Evolutionary conservation across 176 grass and related monocot species (phyloP).

Genomic region (Aegilops longissima): DNA sequence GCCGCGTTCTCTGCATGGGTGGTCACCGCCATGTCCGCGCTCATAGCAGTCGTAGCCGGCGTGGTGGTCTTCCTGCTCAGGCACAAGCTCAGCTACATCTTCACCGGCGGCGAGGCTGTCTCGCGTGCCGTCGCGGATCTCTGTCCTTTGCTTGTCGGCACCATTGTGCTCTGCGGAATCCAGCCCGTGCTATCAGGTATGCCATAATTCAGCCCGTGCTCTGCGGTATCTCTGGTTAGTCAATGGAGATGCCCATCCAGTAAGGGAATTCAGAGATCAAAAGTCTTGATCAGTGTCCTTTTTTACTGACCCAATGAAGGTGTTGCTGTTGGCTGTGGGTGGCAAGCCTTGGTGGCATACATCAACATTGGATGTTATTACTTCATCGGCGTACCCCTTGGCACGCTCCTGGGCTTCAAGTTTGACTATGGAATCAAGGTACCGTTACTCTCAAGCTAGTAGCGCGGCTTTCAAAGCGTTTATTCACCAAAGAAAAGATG

Average conservation of each 20-base stretch:
- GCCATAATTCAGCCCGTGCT: neutral
- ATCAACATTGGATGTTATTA: conserved; percentile 94
- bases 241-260: neutral
- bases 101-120: conserved; percentile 61
- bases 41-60: conserved; percentile 47
- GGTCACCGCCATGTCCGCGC: conserved; percentile 54
- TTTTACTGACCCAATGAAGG: conserved; percentile 43
- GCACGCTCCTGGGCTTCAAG: conserved; percentile 72
- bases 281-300: neutral
- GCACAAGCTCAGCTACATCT: conserved; percentile 85
- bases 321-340: conserved; percentile 87
- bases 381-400: conserved; percentile 72
- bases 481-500: conserved; percentile 10
- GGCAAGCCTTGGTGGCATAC: conserved; percentile 83
- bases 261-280: neutral
- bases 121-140: conserved; percentile 72
- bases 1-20: conserved; percentile 67
- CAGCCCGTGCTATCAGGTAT: conserved; percentile 85
- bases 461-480: neutral
- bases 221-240: neutral
- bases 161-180: conserved; percentile 75
- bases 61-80: conserved; percentile 49
- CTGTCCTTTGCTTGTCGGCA: conserved; percentile 61
- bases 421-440: conserved; percentile 71
- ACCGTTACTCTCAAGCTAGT: neutral